Conservation (phyloP, 2,329 filamentous ascomycete species). For the Fusarium chaquense region DNA sequence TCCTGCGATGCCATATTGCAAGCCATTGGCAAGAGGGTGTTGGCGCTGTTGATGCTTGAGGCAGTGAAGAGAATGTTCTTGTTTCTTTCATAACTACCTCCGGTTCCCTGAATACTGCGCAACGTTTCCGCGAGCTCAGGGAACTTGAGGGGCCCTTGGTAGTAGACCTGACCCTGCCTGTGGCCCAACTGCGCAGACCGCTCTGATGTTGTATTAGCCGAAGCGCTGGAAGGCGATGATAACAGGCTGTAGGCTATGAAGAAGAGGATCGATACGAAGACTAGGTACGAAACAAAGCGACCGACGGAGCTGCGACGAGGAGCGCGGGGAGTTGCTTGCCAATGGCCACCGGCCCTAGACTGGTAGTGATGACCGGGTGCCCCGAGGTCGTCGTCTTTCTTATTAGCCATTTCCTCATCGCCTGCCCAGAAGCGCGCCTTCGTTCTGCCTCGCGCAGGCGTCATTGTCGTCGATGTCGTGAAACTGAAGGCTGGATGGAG, state of each 20-base stretch:
- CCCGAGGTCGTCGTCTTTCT: constrained; percentile 69
- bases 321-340: constrained; percentile 56
- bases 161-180: constrained; percentile 55
- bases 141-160: constrained; percentile 78
- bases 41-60: constrained; percentile 78
- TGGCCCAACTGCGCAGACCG: constrained; percentile 5
- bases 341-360: constrained; percentile 50
- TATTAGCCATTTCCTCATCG: constrained; percentile 66
- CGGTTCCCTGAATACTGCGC: constrained; percentile 66
- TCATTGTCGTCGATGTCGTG: constrained; percentile 50
- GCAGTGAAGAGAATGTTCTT: constrained; percentile 84
- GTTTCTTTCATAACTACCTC: constrained; percentile 65
- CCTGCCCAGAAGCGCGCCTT: constrained; percentile 59
- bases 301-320: constrained; percentile 66
- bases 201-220: constrained; percentile 21
- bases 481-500: constrained; percentile 11
- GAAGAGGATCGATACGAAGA: constrained; percentile 67
- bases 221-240: constrained; percentile 50
- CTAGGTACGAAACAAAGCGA: constrained; percentile 66
- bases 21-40: constrained; percentile 81
- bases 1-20: constrained; percentile 83
- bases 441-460: constrained; percentile 50
- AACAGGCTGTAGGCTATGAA: constrained; percentile 52
- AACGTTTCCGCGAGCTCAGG: constrained; percentile 73
- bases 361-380: constrained; percentile 42